Evolutionary conservation across 1,284 basidiomycete genomes (phyloP), one percentile per base, ranked within the genome.

Genomic region (Ceratobasidium sp.): DNA sequence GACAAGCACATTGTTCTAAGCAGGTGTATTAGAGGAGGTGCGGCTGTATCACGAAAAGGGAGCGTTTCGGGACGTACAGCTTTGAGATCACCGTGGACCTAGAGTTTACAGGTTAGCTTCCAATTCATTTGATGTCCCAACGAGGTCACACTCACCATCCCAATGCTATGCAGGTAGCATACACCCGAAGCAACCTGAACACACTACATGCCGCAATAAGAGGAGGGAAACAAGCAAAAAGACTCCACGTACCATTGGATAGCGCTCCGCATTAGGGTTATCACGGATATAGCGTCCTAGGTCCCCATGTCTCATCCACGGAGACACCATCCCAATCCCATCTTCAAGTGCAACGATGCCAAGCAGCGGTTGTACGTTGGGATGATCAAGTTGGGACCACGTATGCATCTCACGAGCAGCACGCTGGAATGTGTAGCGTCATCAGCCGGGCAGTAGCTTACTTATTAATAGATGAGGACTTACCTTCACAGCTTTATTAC

Each of bases 271-370:
- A 5, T 50, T 22, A 14, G 62, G 45, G n/a, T 64, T 41, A 6
- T 31, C 8, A 44, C 7, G 17, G 6, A 64, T n/a, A 29, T 27
- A 64, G 15, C 15, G 7, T 8, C 8, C 7, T 24, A 64, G 9
- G 24, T 24, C 15, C 33, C 62, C 62, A 29, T 64, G 47, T 9
- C 22, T 45, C 45, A 64, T 48, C 62, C 62, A 64, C 6, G 62
- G 62, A 4, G 62, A 64, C 15, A 64, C 47, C 19, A 64, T n/a
- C 15, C 44, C 62, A 48, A 64, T 22, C 11, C 44, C 8, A 11
- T 27, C 27, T 8, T n/a, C 44, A 48, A 27, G 50, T 29, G 7
- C 19, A 11, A 50, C 62, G 5, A 64, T 7, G 8, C 62, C 62
- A 6, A 48, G 6, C 19, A 64, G 62, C 7, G 11, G 44, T 31